Evolutionary conservation across 129 eudicot genomes (phyloP).

Genomic region (Cynara cardunculus): DNA sequence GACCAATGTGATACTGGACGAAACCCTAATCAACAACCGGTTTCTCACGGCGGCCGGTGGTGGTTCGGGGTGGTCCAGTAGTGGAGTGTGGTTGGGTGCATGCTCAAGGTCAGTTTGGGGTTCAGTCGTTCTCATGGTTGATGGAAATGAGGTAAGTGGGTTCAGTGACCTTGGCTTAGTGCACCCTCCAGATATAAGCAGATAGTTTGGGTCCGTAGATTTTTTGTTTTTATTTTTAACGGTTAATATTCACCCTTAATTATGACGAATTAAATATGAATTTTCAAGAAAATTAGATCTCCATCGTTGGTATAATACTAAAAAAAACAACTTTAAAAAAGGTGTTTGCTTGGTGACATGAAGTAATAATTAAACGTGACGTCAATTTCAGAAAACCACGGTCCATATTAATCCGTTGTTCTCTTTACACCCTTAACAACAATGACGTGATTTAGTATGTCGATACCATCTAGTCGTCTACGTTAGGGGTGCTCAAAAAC

Average conservation of each 20-base stretch:
- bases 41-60: slow-evolving; percentile 15
- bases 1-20: slow-evolving; percentile 28
- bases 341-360: background rate
- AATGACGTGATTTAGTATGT: no score
- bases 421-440: background rate
- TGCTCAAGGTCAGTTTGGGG: slow-evolving; percentile 33
- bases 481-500: no score
- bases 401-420: background rate
- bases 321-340: background rate
- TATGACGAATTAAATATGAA: no score
- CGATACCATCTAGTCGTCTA: no score
- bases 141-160: background rate
- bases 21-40: slow-evolving; percentile 17
- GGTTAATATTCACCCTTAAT: background rate
- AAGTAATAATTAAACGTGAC: no score
- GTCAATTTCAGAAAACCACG: background rate
- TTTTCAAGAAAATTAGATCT: no score
- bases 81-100: slow-evolving; percentile 31
- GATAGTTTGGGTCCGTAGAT: background rate
- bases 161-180: background rate
- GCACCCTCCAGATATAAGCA: background rate
- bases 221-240: background rate
- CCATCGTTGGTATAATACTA: no score
- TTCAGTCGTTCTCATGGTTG: slow-evolving; percentile 25
- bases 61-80: slow-evolving; percentile 30